A percentile compares a stretch with the other conserved stretches of the same genome.
Conservation (phyloP, 2,329 filamentous ascomycete species). For the Aureobasidium uvarum region DNA sequence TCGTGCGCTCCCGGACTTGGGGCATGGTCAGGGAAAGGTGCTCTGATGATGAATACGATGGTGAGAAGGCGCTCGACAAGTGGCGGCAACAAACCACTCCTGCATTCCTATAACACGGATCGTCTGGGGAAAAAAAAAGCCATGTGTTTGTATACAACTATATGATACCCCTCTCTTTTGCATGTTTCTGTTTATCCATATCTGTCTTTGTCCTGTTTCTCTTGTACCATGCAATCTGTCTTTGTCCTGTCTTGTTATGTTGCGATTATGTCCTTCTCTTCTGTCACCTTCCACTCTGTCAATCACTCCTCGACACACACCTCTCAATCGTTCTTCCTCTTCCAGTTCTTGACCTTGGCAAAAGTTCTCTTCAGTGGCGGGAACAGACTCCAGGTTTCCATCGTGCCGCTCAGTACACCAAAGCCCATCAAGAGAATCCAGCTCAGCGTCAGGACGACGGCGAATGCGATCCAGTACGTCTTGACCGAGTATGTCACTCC, state of each 20-base stretch:
- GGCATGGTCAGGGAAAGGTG: constrained; percentile 73
- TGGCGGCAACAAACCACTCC: constrained; percentile 55
- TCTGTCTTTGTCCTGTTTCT: constrained; percentile 3
- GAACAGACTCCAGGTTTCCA: constrained; percentile 43
- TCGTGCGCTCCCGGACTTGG: constrained; percentile 82
- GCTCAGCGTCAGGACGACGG: constrained; percentile 60
- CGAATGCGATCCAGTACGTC: constrained; percentile 69
- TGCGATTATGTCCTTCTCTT: background rate
- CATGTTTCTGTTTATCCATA: background rate
- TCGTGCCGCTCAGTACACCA: constrained; percentile 56
- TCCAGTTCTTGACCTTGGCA: constrained; percentile 10
- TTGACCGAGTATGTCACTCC: constrained; percentile 58
- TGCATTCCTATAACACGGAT: background rate
- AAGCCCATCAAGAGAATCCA: constrained; percentile 59
- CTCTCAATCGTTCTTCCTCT: constrained; percentile 19
- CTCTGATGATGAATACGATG: constrained; percentile 44
- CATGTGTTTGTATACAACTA: constrained; percentile 15
- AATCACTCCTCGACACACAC: background rate
- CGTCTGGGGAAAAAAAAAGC: background rate
- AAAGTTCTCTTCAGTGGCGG: constrained; percentile 6
- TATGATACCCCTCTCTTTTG: constrained; percentile 25
- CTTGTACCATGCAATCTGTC: constrained; percentile 10
- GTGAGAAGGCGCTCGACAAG: constrained; percentile 60
- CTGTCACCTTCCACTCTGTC: background rate
- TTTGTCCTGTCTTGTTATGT: background rate